phyloP scores from a whole-genome alignment of 805 yeast genomes.

The Suhomyces prunicola region DNA sequence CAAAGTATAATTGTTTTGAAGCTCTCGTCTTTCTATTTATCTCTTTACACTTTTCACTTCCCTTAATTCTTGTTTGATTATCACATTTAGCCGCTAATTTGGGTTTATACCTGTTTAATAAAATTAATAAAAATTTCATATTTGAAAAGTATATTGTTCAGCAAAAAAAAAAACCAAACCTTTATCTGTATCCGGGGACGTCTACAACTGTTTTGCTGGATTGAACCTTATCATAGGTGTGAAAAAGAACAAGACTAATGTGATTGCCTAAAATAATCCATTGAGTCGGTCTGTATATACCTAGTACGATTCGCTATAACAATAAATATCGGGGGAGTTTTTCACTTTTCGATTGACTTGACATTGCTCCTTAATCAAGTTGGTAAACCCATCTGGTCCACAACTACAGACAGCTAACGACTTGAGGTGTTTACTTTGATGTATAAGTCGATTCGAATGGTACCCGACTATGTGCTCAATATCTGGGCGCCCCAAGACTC shows the following conservation, averaged over 20 bases:
- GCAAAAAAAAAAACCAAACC: not conserved
- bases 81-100: not conserved
- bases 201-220: no score
- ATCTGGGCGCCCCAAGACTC: not conserved
- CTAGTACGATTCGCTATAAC: slow-evolving; percentile 36
- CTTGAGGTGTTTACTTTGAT: slow-evolving; percentile 7
- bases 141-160: no score
- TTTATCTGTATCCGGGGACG: not conserved
- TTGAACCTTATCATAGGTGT: not conserved
- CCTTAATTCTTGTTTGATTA: not conserved
- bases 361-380: slow-evolving; percentile 25
- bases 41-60: not conserved
- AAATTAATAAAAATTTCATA: not conserved
- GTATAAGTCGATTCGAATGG: not conserved
- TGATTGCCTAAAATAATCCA: no score
- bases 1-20: not conserved
- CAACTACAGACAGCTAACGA: slow-evolving; percentile 40
- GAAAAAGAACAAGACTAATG: no score
- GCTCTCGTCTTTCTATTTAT: not conserved
- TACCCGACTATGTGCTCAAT: not conserved
- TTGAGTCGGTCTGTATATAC: not conserved
- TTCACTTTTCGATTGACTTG: slow-evolving; percentile 23
- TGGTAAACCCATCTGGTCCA: slow-evolving; percentile 37
- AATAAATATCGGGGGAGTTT: slow-evolving; percentile 40
- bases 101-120: not conserved